Percentiles rank a stretch among this genome's conserved stretches.
Conservation (phyloP, 1,284 basidiomycete species). For the Sporisorium sorghi region DNA sequence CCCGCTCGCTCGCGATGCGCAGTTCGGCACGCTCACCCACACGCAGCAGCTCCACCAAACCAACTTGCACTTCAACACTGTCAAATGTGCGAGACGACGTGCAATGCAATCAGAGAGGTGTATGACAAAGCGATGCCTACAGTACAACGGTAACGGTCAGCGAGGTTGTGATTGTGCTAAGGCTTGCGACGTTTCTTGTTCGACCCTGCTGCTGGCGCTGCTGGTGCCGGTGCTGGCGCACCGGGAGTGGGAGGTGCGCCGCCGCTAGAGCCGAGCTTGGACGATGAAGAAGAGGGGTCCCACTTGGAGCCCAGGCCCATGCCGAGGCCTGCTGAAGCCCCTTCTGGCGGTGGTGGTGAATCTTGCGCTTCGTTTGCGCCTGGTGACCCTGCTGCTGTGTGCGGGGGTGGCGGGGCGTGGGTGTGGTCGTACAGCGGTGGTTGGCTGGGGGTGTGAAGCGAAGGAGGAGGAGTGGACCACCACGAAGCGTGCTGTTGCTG, state of each 20-base stretch:
- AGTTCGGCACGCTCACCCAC: too few relatives aligned
- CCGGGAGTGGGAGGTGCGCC: too few relatives aligned
- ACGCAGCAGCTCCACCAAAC: too few relatives aligned
- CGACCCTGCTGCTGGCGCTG: background rate
- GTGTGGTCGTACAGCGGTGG: too few relatives aligned
- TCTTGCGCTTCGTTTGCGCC: too few relatives aligned
- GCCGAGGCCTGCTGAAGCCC: background rate
- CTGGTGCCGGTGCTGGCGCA: background rate
- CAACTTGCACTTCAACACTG: too few relatives aligned
- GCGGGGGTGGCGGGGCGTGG: background rate
- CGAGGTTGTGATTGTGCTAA: background rate
- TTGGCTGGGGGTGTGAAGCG: background rate
- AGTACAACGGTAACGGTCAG: too few relatives aligned
- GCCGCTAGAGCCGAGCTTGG: background rate
- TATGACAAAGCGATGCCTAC: too few relatives aligned
- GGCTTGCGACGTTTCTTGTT: background rate
- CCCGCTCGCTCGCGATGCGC: too few relatives aligned
- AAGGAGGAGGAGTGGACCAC: background rate
- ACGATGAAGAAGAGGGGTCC: background rate
- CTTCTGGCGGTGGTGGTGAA: background rate
- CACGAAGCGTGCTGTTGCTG: background rate
- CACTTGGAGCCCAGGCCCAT: slow-evolving; percentile 32
- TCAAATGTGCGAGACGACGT: too few relatives aligned
- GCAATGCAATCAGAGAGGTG: too few relatives aligned
- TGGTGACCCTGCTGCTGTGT: background rate